These are phyloP conservation scores for Amoeboaphelidium protococcarum DNA, from an alignment of 371 early-diverging fungal species.

Conservation along the genomic window DNA sequence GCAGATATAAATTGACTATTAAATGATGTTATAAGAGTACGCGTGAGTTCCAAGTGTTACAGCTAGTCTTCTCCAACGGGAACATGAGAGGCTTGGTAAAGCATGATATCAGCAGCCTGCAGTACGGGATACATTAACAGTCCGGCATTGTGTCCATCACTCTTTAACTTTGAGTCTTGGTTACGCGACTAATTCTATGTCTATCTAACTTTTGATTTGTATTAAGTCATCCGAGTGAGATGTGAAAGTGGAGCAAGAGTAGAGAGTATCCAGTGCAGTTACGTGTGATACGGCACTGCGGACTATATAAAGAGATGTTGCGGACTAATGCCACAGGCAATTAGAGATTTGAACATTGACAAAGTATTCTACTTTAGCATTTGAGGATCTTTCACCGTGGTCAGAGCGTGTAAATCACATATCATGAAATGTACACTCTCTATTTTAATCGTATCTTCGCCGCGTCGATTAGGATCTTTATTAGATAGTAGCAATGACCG, in stretches of 20 bases:
- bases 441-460: neutral
- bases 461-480: slow-evolving; percentile 7
- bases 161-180: slow-evolving; percentile 11
- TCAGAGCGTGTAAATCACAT: slow-evolving; percentile 76
- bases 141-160: slow-evolving; percentile 24
- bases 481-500: too few species aligned
- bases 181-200: slow-evolving; percentile 4
- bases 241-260: slow-evolving; percentile 62
- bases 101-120: slow-evolving; percentile 76
- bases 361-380: slow-evolving; percentile 26
- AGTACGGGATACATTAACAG: slow-evolving; percentile 74
- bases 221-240: slow-evolving; percentile 83
- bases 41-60: slow-evolving; percentile 66
- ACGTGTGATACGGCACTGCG: slow-evolving; percentile 38
- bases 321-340: slow-evolving; percentile 71
- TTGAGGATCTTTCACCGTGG: slow-evolving; percentile 43
- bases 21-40: too few species aligned
- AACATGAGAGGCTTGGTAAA: slow-evolving; percentile 62
- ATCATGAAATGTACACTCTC: slow-evolving; percentile 26
- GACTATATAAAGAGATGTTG: slow-evolving; percentile 57
- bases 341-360: slow-evolving; percentile 37
- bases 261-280: slow-evolving; percentile 59
- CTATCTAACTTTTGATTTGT: slow-evolving; percentile 42
- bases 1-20: too few species aligned
- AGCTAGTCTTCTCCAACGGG: slow-evolving; percentile 84